Conservation (phyloP, 345 rosid species). For the Populus ilicifolia region DNA sequence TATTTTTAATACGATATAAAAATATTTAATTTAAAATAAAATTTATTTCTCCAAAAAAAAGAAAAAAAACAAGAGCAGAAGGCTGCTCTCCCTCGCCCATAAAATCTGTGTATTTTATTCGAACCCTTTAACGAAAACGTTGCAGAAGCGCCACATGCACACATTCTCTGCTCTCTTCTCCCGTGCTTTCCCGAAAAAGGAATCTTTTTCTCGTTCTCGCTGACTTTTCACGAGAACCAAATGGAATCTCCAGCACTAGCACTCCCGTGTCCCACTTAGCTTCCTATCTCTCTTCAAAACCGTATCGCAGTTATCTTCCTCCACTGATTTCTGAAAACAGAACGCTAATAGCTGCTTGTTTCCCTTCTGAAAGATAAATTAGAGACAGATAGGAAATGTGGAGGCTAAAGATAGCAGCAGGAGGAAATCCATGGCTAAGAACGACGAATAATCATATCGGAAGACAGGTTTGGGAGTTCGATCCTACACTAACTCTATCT, state of each 20-base stretch:
- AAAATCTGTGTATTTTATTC: neutral
- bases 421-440: conserved; percentile 72
- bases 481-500: conserved; percentile 51
- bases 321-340: neutral
- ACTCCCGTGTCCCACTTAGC: neutral
- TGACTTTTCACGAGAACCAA: neutral
- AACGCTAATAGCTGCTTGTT: neutral
- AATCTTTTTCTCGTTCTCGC: neutral
- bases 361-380: neutral
- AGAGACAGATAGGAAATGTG: conserved; percentile 48
- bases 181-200: neutral
- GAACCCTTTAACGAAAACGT: too few species aligned
- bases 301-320: neutral
- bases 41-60: too few species aligned
- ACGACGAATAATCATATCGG: conserved; percentile 65
- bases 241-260: neutral
- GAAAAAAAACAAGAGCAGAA: too few species aligned
- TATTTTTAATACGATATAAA: too few species aligned
- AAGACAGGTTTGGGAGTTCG: conserved; percentile 87
- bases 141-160: neutral
- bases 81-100: neutral
- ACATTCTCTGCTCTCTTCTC: neutral
- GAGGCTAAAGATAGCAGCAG: conserved; percentile 83
- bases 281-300: neutral
- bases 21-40: too few species aligned